Evolutionary conservation across 2,329 filamentous ascomycete species (phyloP).

Genomic region (Thelonectria olida): DNA sequence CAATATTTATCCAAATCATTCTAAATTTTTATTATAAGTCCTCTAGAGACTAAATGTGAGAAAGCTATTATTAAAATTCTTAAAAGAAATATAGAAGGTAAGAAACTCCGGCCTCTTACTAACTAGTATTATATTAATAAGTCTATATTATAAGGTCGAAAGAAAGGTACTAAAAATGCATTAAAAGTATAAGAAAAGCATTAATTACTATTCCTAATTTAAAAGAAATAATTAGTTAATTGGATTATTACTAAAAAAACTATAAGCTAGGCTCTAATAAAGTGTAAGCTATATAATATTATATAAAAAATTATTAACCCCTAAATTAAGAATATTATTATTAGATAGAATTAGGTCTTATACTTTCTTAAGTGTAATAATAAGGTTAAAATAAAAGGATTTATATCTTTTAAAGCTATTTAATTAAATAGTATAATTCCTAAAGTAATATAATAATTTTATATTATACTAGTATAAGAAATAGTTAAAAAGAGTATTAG

Average conservation of each 20-base stretch:
- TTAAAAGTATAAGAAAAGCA: not conserved
- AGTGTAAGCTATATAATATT: not conserved
- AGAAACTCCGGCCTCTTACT: too few species aligned
- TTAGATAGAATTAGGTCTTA: not conserved
- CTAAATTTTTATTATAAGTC: too few species aligned
- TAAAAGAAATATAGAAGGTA: not conserved
- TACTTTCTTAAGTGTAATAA: not conserved
- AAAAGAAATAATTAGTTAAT: not conserved
- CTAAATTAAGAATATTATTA: not conserved
- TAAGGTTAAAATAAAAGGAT: slow-evolving; percentile 1
- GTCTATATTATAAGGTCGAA: not conserved
- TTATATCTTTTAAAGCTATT: not conserved
- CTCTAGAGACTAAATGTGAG: not conserved
- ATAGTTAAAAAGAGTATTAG: not conserved
- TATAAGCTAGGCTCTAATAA: too few species aligned
- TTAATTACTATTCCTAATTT: not conserved
- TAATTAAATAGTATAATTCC: not conserved
- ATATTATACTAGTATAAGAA: not conserved
- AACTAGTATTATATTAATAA: not conserved
- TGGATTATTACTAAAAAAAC: not conserved
- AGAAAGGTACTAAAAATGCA: not conserved
- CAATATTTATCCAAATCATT: too few species aligned
- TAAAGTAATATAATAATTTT: not conserved
- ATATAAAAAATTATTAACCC: not conserved
- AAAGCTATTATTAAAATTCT: not conserved